phyloP scores from a whole-genome alignment of 495 filamentous ascomycete genomes.

The Hypoxylon fragiforme region DNA sequence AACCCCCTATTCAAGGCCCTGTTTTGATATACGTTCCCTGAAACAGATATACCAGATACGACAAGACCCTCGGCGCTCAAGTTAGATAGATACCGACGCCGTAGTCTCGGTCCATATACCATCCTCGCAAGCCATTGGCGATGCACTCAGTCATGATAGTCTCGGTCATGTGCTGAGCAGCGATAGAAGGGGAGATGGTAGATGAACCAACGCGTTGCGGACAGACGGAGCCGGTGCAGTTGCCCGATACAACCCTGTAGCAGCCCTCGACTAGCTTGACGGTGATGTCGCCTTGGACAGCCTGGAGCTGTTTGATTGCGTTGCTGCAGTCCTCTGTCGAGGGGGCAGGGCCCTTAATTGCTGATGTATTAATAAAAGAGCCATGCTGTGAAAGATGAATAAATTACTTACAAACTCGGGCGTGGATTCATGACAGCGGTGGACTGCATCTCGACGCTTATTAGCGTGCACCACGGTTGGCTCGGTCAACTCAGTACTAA shows the following conservation, averaged over 20 bases:
- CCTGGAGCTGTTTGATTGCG: slow-evolving; percentile 27
- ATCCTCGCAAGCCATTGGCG: slow-evolving; percentile 35
- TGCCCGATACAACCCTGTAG: slow-evolving; percentile 28
- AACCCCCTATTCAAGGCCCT: too few species aligned
- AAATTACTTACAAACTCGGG: slow-evolving; percentile 27
- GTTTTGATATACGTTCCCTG: too few species aligned
- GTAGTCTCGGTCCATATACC: slow-evolving; percentile 32
- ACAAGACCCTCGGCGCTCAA: too few species aligned
- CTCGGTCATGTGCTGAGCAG: slow-evolving; percentile 32
- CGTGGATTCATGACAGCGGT: slow-evolving; percentile 31
- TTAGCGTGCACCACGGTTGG: slow-evolving; percentile 2
- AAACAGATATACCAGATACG: too few species aligned
- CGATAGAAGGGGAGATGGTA: slow-evolving; percentile 28
- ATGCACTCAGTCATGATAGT: slow-evolving; percentile 35
- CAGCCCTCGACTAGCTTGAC: slow-evolving; percentile 36
- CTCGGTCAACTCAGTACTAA: slow-evolving; percentile 1
- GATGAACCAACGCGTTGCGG: slow-evolving; percentile 30
- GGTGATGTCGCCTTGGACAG: slow-evolving; percentile 24
- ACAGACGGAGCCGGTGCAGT: slow-evolving; percentile 37
- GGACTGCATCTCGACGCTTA: slow-evolving; percentile 19
- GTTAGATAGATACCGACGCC: slow-evolving; percentile 36
- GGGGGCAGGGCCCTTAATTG: slow-evolving; percentile 28
- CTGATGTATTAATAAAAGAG: background rate
- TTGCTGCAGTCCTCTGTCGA: slow-evolving; percentile 33
- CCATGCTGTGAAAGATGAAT: background rate